Percentiles rank a stretch among this genome's conserved stretches.
phyloP scores from a whole-genome alignment of 352 stramenopile genomes.

The Phytophthora vignae region DNA sequence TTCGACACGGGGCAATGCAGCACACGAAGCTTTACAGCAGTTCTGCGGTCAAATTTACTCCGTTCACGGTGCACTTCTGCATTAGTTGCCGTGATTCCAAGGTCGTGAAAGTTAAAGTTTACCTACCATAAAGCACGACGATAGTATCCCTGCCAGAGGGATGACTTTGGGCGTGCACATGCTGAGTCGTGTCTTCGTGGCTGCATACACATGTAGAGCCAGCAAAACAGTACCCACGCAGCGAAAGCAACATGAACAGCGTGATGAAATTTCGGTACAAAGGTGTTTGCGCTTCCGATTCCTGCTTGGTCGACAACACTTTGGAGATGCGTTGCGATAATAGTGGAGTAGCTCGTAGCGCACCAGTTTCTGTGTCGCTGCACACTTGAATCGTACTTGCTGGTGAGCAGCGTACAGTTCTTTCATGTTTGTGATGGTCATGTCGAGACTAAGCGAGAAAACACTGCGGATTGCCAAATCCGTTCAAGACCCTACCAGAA shows the following conservation, averaged over 20 bases:
- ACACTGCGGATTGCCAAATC: constrained; percentile 15
- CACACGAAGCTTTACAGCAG: not conserved
- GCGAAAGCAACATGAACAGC: constrained; percentile 4
- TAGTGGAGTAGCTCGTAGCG: too few relatives aligned
- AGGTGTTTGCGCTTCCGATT: not conserved
- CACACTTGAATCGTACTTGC: not conserved
- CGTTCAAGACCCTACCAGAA: constrained; percentile 27
- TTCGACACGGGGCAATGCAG: not conserved
- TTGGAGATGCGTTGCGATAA: too few relatives aligned
- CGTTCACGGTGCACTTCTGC: not conserved
- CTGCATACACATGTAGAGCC: constrained; percentile 20
- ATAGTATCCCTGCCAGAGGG: not conserved
- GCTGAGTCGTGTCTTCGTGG: not conserved
- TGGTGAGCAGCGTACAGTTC: not conserved
- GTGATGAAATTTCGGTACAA: not conserved
- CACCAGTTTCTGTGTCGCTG: too few relatives aligned
- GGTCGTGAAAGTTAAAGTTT: not conserved
- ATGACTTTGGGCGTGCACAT: constrained; percentile 1
- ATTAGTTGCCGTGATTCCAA: not conserved
- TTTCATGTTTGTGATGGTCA: constrained; percentile 17
- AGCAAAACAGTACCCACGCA: constrained; percentile 19
- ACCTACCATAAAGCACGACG: not conserved
- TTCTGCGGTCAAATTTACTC: not conserved
- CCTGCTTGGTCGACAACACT: too few relatives aligned
- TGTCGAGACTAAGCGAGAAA: constrained; percentile 14